Conservation (phyloP, 2,329 filamentous ascomycete genomes). For the Neobulgaria alba region DNA sequence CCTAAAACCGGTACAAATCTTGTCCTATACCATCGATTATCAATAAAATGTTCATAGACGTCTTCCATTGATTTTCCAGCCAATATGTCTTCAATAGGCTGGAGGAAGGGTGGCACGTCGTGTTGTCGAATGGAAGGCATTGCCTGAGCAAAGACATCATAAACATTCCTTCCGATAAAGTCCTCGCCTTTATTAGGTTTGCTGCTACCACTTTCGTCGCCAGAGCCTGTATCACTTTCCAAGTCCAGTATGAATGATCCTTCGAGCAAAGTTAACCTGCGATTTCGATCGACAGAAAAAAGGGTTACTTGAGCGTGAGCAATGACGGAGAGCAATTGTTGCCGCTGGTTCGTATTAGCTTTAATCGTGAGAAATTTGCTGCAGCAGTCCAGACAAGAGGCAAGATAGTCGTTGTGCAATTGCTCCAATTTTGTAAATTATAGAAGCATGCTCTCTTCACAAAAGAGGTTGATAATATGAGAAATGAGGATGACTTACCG, state of each 20-base stretch:
- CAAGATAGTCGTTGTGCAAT: not conserved
- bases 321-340: conserved; percentile 65
- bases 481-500: conserved; percentile 27
- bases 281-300: conserved; percentile 59
- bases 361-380: too few species aligned
- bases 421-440: too few species aligned
- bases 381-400: too few species aligned
- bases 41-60: conserved; percentile 45
- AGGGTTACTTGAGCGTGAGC: conserved; percentile 68
- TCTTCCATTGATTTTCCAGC: conserved; percentile 51
- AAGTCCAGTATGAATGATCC: conserved; percentile 51
- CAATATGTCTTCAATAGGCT: conserved; percentile 56
- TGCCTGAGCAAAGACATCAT: conserved; percentile 48
- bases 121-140: conserved; percentile 14
- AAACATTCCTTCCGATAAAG: conserved; percentile 51
- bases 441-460: too few species aligned
- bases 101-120: conserved; percentile 36
- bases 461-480: too few species aligned
- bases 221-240: conserved; percentile 23
- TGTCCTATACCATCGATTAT: conserved; percentile 61
- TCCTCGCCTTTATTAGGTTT: conserved; percentile 18
- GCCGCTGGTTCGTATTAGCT: conserved; percentile 30
- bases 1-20: conserved; percentile 58
- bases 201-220: conserved; percentile 29
- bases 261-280: conserved; percentile 59